Base-by-base conservation (phyloP, 2,329 filamentous ascomycete species). In the Alternaria rosae region DNA sequence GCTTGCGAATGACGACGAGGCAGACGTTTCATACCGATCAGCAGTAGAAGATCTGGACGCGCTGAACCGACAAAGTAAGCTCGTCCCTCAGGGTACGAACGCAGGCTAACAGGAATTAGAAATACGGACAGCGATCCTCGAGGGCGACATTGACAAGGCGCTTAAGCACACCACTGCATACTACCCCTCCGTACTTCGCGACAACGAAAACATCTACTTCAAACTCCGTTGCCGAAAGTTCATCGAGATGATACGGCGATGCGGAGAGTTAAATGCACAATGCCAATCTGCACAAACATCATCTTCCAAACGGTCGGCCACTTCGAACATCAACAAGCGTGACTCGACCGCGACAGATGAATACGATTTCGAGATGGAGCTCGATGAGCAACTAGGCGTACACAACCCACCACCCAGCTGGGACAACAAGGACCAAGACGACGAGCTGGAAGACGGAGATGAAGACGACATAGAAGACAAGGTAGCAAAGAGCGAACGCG, bases 91-190 rank as follows among this genome's bases (percentile, higher is more conserved):
- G 17, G 2, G 6, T 9, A 23, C 53, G 13, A 13, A 11, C 3
- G 12, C 10, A 35, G 30, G n/a, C 65, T 73, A 43, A 74, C 53
- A n/a, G 8, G 0, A 13, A 1, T 1, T 73, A 97, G 92, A 89
- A 77, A 97, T 98, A 66, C 89, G 95, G 57, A 86, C 88, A 66
- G 92, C 94, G 1, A 93, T 99, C 48, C 84, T 98, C 3, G 92
- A 97, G 62, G 95, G 95, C 21, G 92, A 99, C 72, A 92, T 99
- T 62, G 95, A 98, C 79, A 89, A 87, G 69, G 94, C 94, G 0
- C 85, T 98, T n/a, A 91, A 93, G 77, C 87, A 90, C 71, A 97
- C 92, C 4, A 88, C 89, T 52, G 84, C 85, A 12, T 92, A 89
- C 73, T 99, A 97, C 71, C 91, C 92, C 6, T 85, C 86, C 23